A percentile compares a stretch with the other conserved stretches of the same genome.
Evolutionary conservation across 1,284 basidiomycete species (phyloP).

Genomic region (Ganoderma boninense): DNA sequence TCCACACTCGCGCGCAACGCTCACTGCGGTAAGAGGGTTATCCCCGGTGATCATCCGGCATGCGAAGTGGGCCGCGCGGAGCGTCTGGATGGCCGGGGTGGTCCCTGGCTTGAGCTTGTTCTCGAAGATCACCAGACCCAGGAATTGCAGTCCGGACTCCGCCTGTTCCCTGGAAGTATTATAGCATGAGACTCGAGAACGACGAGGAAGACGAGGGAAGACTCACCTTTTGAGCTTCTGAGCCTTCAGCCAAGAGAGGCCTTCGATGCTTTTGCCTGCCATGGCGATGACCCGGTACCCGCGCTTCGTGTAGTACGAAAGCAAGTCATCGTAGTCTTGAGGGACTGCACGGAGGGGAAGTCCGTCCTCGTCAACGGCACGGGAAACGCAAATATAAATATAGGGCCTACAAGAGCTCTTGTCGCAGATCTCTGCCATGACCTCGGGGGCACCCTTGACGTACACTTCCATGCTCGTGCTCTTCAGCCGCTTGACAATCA

Average conservation of each 20-base stretch:
- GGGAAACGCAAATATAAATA: slow-evolving; percentile 30
- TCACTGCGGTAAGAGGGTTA: slow-evolving; percentile 96
- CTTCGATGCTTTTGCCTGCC: slow-evolving; percentile 95
- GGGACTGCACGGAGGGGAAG: slow-evolving; percentile 69
- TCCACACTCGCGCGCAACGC: slow-evolving; percentile 95
- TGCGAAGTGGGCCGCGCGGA: slow-evolving; percentile 90
- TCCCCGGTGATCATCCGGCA: slow-evolving; percentile 99
- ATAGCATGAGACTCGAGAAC: not conserved
- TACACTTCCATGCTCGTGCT: slow-evolving; percentile 97
- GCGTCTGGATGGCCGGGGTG: slow-evolving; percentile 88
- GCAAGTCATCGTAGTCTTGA: slow-evolving; percentile 94
- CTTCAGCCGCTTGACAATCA: slow-evolving; percentile 95
- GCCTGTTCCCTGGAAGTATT: slow-evolving; percentile 83
- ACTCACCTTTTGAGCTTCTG: slow-evolving; percentile 92
- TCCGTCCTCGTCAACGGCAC: not conserved
- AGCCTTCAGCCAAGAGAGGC: slow-evolving; percentile 96
- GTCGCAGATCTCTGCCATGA: slow-evolving; percentile 96
- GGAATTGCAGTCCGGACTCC: slow-evolving; percentile 90
- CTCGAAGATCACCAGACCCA: slow-evolving; percentile 98
- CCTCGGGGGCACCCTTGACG: slow-evolving; percentile 98
- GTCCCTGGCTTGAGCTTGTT: slow-evolving; percentile 98
- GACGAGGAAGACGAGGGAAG: not conserved
- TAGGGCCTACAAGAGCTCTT: slow-evolving; percentile 78
- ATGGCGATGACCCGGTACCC: slow-evolving; percentile 99
- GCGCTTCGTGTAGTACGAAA: slow-evolving; percentile 97